Evolutionary conservation across 371 early-diverging fungal species (phyloP), one percentile per base, ranked within the genome.

Genomic region (Mucor irregularis): DNA sequence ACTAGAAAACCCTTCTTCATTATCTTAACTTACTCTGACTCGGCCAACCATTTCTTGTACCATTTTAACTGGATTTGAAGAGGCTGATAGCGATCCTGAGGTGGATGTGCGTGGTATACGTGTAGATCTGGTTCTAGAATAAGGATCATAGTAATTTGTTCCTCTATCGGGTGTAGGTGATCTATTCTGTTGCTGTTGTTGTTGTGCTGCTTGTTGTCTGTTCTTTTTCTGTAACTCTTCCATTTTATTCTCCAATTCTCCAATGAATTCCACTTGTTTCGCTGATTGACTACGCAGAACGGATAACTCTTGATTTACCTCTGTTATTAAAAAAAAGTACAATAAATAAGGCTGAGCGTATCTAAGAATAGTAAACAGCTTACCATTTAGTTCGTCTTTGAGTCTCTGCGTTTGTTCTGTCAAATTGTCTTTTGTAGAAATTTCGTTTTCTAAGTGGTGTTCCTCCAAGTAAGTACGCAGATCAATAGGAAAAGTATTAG

Each of bases 341-440:
- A n/a, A n/a, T n/a, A n/a, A n/a, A n/a, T n/a, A n/a, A n/a, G n/a
- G n/a, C n/a, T n/a, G n/a, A n/a, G n/a, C n/a, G n/a, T n/a, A n/a
- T n/a, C n/a, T n/a, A n/a, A n/a, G n/a, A n/a, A n/a, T n/a, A n/a
- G n/a, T n/a, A n/a, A n/a, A n/a, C n/a, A n/a, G n/a, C n/a, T 57
- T 67, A 83, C 84, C 86, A 62, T 81, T 73, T 13, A 91, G 69
- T 64, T 91, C 91, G 38, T 91, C 92, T 62, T 83, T 88, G n/a
- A 90, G 69, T 63, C 91, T 70, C 64, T 90, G 92, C 11, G 85
- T 83, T 66, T 90, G 88, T 30, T 86, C 90, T 7, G 75, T 79
- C 30, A 91, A 64, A 28, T 80, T 67, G 60, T 84, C 83, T 69
- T 90, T 90, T 22, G 80, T 61, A 45, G 83, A 74, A 19, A 86